Conservation (phyloP, 495 filamentous ascomycete genomes). For the Annulohypoxylon bovei region DNA sequence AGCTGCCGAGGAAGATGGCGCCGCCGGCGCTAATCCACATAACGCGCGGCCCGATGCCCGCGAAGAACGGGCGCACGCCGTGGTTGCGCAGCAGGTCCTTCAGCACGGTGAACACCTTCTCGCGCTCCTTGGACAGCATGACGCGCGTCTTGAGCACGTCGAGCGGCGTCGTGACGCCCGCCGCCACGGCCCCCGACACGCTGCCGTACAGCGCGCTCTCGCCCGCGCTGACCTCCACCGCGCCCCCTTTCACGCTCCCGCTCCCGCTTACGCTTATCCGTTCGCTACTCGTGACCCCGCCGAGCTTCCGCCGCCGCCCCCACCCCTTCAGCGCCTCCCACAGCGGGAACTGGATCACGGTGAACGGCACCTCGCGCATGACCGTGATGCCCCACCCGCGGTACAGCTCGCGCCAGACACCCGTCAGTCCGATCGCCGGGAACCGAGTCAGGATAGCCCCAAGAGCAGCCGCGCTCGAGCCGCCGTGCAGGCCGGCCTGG, state of each 20-base stretch:
- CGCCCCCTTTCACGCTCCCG: constrained; percentile 10
- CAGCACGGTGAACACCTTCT: constrained; percentile 68
- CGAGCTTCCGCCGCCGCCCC: constrained; percentile 50
- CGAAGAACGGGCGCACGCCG: constrained; percentile 82
- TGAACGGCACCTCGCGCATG: constrained; percentile 96
- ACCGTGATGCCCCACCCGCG: constrained; percentile 91
- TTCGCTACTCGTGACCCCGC: background rate
- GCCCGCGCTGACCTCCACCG: constrained; percentile 66
- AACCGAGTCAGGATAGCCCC: constrained; percentile 71
- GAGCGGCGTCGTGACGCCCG: constrained; percentile 88
- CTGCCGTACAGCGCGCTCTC: constrained; percentile 91
- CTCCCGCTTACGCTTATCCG: too few relatives aligned
- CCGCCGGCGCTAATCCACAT: constrained; percentile 95
- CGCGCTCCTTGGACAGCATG: constrained; percentile 79
- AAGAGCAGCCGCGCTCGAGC: constrained; percentile 69
- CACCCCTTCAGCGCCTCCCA: constrained; percentile 89
- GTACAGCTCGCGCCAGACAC: constrained; percentile 85
- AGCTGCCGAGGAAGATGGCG: constrained; percentile 94
- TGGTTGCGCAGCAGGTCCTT: constrained; percentile 72
- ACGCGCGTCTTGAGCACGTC: constrained; percentile 97
- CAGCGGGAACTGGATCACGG: constrained; percentile 93
- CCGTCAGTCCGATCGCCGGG: constrained; percentile 54
- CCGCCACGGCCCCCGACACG: constrained; percentile 83
- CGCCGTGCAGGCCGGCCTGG: constrained; percentile 78
- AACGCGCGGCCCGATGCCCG: constrained; percentile 86